Evolutionary conservation across 345 rosid species (phyloP).

Genomic region (Salix caprea): DNA sequence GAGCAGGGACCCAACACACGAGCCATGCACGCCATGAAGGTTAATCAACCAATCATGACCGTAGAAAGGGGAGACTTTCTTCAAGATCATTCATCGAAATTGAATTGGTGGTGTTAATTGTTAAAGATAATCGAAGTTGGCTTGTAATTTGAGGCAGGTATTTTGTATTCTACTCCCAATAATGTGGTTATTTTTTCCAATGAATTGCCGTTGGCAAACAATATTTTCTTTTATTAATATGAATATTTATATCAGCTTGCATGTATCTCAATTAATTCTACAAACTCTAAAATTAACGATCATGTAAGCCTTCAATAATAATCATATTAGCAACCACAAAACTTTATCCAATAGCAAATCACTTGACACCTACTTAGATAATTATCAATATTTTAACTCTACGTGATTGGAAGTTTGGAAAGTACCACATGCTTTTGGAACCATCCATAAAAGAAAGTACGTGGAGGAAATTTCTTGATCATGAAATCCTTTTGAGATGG

Average conservation of each 20-base stretch:
- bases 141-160: not conserved
- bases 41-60: not conserved
- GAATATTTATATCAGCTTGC: accelerated
- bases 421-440: not conserved
- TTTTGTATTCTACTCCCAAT: not conserved
- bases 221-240: too few species aligned
- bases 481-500: too few species aligned
- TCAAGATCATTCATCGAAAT: not conserved
- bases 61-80: not conserved
- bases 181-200: not conserved
- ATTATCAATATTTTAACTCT: too few species aligned
- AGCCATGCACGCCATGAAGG: not conserved
- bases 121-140: not conserved
- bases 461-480: too few species aligned
- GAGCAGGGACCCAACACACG: not conserved
- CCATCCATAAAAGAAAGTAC: not conserved
- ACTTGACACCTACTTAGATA: too few species aligned
- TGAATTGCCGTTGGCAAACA: not conserved
- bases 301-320: too few species aligned
- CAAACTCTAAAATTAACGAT: too few species aligned
- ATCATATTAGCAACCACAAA: too few species aligned
- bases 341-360: too few species aligned
- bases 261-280: too few species aligned
- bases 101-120: not conserved
- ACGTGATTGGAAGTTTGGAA: not conserved